Evolutionary conservation across 2,329 filamentous ascomycete species (phyloP).

Genomic region (Onygenales sp.): DNA sequence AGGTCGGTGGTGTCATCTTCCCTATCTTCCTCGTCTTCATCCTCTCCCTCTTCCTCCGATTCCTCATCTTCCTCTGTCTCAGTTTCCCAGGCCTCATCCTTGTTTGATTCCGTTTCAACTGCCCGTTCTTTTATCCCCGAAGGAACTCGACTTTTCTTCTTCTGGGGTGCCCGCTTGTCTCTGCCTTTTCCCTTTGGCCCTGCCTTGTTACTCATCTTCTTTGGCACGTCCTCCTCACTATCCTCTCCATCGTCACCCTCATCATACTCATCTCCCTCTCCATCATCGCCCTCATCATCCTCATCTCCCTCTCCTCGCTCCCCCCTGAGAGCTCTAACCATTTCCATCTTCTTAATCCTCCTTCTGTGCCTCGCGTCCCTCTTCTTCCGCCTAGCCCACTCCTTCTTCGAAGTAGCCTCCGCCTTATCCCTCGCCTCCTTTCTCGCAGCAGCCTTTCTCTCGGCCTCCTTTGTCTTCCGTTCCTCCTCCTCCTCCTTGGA

Average conservation of each 20-base stretch:
- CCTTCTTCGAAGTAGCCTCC: slow-evolving; percentile 30
- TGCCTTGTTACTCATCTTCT: background rate
- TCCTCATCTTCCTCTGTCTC: no score
- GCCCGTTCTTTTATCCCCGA: no score
- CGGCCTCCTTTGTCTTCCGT: slow-evolving; percentile 23
- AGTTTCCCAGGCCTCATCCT: no score
- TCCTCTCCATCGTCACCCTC: background rate
- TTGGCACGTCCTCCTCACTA: background rate
- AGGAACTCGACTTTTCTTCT: no score
- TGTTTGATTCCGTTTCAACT: no score
- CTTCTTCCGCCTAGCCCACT: slow-evolving; percentile 32
- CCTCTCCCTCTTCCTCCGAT: background rate
- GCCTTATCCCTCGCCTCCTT: slow-evolving; percentile 29
- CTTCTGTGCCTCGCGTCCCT: slow-evolving; percentile 21
- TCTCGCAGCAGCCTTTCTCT: slow-evolving; percentile 23
- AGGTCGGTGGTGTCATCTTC: slow-evolving; percentile 15
- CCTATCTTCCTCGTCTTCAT: background rate
- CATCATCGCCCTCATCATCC: slow-evolving; percentile 2
- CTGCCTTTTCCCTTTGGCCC: no score
- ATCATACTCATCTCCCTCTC: background rate
- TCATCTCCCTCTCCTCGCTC: background rate
- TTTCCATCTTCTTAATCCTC: slow-evolving; percentile 18
- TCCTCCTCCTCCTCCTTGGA: slow-evolving; percentile 26
- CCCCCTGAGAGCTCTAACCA: slow-evolving; percentile 6
- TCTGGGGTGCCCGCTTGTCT: no score